Evolutionary conservation across 192 early-diverging fungal genomes (phyloP), one percentile per base, ranked within the genome.

Genomic region (Umbelopsis sp.): DNA sequence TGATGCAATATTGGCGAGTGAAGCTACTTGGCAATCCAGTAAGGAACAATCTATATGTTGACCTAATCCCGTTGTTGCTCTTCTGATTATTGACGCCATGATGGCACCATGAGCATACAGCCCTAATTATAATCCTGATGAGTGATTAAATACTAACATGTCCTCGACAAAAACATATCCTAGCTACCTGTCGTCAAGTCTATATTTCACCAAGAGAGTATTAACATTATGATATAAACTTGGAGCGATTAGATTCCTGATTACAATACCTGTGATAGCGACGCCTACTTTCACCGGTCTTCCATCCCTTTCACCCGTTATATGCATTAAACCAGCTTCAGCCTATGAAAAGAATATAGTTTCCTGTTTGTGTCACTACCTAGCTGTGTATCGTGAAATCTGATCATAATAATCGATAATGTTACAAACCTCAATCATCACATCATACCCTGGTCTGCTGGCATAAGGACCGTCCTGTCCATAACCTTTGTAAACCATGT

Each of bases 251-350:
- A 68, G 1, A 31, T 62, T 31, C 3, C 2, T 16, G 16, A 73
- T 29, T 41, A 43, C 41, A 45, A 68, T 26, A 86, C 92, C 93
- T 53, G 94, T 97, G n/a, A 98, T 94, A 0, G 97, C 97, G 0
- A 98, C 97, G 44, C 97, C 97, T 1, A 97, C 93, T 76, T 98
- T 98, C 52, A 97, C 97, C 0, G 96, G 96, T 47, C 82, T 51
- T 0, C 95, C 91, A 73, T 87, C 77, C 25, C 84, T 84, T 71
- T 96, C 95, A 17, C 95, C 97, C 5, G 97, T 98, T 43, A 98
- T 98, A 75, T 96, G 89, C 96, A 98, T 98, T 31, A 98, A 67
- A 21, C 97, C 97, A 21, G 92, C 96, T 75, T 97, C 94, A 8
- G 89, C 93, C 79, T 85, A 43, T 41, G 25, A 44, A 43, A 9